Evolutionary conservation across 2,329 filamentous ascomycete species (phyloP).

Genomic region (Didymella pomorum): DNA sequence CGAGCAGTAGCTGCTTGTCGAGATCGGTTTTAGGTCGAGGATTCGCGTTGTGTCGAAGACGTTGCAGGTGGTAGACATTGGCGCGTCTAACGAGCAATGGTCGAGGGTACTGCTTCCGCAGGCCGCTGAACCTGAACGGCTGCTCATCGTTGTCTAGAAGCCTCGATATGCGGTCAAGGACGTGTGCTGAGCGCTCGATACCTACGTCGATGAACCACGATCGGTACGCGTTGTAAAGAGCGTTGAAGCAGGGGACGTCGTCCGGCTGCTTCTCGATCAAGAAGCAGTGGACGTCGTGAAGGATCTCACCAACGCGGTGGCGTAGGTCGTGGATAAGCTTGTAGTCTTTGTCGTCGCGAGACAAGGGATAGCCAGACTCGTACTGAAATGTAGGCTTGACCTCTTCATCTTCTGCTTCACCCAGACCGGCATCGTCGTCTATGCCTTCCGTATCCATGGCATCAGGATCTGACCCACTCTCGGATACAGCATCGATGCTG

Average conservation of each 20-base stretch:
- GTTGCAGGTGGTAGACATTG: constrained; percentile 91
- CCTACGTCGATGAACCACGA: constrained; percentile 98
- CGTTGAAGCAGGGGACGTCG: constrained; percentile 93
- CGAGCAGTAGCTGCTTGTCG: constrained; percentile 82
- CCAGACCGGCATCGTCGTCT: constrained; percentile 62
- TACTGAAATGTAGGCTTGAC: constrained; percentile 88
- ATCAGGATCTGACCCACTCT: constrained; percentile 54
- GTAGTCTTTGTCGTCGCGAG: constrained; percentile 68
- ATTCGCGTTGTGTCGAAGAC: constrained; percentile 91
- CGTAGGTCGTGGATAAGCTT: constrained; percentile 80
- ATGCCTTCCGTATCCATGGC: constrained; percentile 56
- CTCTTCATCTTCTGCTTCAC: constrained; percentile 79
- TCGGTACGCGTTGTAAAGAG: constrained; percentile 88
- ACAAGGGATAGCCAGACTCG: constrained; percentile 83
- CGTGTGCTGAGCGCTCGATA: constrained; percentile 92
- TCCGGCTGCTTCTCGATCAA: constrained; percentile 86
- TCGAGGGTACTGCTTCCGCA: constrained; percentile 90
- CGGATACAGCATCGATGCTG: constrained; percentile 58
- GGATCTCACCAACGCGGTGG: constrained; percentile 77
- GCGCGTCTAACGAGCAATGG: constrained; percentile 91
- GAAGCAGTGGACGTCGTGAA: constrained; percentile 87
- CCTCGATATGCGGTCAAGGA: constrained; percentile 84
- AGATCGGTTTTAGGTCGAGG: constrained; percentile 88
- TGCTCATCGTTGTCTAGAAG: constrained; percentile 87
- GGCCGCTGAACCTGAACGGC: constrained; percentile 92